Conservation (phyloP, 768 basidiomycete genomes). For the Cantharellus cinnabarinus region DNA sequence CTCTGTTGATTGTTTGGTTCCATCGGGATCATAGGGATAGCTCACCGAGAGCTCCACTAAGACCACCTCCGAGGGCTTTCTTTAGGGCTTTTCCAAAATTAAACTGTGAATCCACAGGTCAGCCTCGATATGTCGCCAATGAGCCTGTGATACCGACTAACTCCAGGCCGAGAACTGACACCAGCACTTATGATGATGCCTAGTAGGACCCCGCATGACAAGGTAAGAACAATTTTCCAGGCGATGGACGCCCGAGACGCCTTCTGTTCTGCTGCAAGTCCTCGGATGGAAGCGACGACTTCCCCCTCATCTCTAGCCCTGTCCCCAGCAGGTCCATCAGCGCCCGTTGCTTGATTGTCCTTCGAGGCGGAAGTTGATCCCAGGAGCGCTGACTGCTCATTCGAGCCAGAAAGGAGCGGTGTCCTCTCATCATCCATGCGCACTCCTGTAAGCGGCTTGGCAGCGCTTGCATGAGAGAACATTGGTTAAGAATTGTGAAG, state of each 20-base stretch:
- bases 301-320: too few species aligned
- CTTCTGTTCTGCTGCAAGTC: too few species aligned
- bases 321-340: too few species aligned
- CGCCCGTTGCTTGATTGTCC: too few species aligned
- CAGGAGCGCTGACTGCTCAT: too few species aligned
- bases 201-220: background rate
- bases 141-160: background rate
- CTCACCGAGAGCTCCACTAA: constrained; percentile 70
- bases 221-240: background rate
- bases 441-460: too few species aligned
- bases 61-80: constrained; percentile 71
- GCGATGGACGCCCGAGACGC: background rate
- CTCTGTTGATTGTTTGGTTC: constrained; percentile 6
- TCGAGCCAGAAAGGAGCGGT: too few species aligned
- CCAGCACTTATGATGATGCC: background rate
- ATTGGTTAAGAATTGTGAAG: too few species aligned
- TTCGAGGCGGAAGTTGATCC: too few species aligned
- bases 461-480: too few species aligned
- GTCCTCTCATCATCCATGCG: too few species aligned
- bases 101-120: constrained; percentile 29
- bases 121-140: background rate
- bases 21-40: background rate
- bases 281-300: too few species aligned
- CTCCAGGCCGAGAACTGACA: background rate
- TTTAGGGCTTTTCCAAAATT: constrained; percentile 59